Base-by-base conservation (phyloP, 148 eudicot genomes). In the Nepenthes gracilis region DNA sequence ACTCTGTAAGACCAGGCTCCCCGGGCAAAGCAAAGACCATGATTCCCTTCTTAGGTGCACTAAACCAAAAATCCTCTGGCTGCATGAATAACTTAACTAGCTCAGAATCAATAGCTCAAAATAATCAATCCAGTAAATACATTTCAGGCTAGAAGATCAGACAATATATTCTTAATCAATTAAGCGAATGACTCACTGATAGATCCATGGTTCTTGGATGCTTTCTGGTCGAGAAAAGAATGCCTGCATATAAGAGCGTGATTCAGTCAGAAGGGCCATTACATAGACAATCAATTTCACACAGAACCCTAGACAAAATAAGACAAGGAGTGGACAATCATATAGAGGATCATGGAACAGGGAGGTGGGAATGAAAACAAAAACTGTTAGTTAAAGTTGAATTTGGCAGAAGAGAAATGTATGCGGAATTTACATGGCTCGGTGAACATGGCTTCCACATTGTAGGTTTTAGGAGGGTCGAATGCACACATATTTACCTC, bases 21-120 rank as follows among this genome's bases (percentile, higher is more conserved):
- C 99, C 99, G 47, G 97, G 99, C 62, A 94, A 73, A 52, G 97
- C 99, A 78, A 94, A 94, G 61, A 94, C 97, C 89, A 86, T 81
- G 54, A 89, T 76, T 62, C 99, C 99, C 73, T 85, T 94, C 77
- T 78, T 89, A 35, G 99, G 97, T 62, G 97, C 95, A 79, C 73
- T 83, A 79, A 94, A 94, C 99, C 99, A 94, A 80, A 79, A 86
- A 62, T 84, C 95, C 70, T 94, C 99, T 50, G 99, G 83, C 99
- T 94, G 90, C 76, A 67, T 36, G 50, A n/a, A 64, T 6, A 67
- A 35, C 11, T n/a, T 56, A 5, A 70, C 9, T 15, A 56, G 48
- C 36, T 70, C 43, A 74, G 35, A 62, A 23, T 59, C 47, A 43
- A 58, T 2, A 40, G 48, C 8, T 63, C 38, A 43, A 63, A 61